Percentiles rank a stretch among this genome's conserved stretches.
These are phyloP conservation scores for Sonneratia caseolaris DNA, from an alignment of 345 rosid genomes.

Conservation along the genomic window DNA sequence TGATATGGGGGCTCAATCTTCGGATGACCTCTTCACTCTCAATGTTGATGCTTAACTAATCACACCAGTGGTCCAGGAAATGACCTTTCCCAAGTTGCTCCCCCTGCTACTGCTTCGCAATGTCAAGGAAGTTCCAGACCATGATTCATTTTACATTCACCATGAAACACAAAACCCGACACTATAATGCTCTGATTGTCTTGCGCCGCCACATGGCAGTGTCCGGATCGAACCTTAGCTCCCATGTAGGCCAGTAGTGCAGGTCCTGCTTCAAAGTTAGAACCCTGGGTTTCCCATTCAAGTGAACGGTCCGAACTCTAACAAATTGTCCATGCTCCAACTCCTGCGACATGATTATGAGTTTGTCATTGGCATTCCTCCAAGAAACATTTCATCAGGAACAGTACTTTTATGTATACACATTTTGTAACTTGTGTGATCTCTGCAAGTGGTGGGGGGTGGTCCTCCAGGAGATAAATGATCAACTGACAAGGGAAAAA, in stretches of 20 bases:
- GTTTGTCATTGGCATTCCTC: not conserved
- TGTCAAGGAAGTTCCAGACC: not conserved
- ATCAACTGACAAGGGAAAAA: too few species aligned
- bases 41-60: not conserved
- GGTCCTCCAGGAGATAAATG: too few species aligned
- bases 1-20: not conserved
- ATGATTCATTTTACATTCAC: not conserved
- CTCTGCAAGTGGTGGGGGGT: not conserved
- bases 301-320: constrained; percentile 70
- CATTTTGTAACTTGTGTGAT: too few species aligned
- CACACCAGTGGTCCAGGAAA: not conserved
- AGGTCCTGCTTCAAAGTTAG: constrained; percentile 85
- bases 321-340: constrained; percentile 78
- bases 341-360: constrained; percentile 35
- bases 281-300: constrained; percentile 86
- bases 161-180: not conserved
- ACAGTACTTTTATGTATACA: too few species aligned
- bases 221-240: constrained; percentile 67
- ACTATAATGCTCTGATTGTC: constrained; percentile 42
- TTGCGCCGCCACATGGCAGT: constrained; percentile 63
- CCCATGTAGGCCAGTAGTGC: constrained; percentile 97
- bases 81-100: not conserved
- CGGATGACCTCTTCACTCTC: not conserved
- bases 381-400: not conserved
- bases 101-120: not conserved